Conservation (phyloP, 306 rosid genomes). For the Cicer cuneatum region DNA sequence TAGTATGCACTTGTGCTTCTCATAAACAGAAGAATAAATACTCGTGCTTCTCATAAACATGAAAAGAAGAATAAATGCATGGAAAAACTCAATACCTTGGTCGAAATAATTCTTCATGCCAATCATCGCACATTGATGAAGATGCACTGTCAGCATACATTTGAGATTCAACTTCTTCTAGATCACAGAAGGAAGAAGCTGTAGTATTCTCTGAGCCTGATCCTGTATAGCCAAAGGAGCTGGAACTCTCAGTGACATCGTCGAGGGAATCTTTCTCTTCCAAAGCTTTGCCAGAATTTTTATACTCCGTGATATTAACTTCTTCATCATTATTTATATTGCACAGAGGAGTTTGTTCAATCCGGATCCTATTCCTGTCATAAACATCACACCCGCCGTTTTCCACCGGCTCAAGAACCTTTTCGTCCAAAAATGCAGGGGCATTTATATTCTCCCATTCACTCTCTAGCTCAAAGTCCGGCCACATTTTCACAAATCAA, state of each 20-base stretch:
- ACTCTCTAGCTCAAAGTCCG: conserved; percentile 51
- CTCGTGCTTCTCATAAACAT: not conserved
- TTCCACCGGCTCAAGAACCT: conserved; percentile 43
- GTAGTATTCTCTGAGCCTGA: conserved; percentile 56
- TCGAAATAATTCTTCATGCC: conserved; percentile 48
- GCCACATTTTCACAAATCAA: conserved; percentile 56
- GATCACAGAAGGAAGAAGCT: conserved; percentile 49
- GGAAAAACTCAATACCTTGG: conserved; percentile 56
- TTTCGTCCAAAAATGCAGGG: conserved; percentile 29
- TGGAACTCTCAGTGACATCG: conserved; percentile 63
- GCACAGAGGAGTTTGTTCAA: conserved; percentile 36
- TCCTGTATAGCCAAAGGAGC: conserved; percentile 76
- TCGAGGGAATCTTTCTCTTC: conserved; percentile 43
- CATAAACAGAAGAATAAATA: not conserved
- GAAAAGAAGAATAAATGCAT: not conserved
- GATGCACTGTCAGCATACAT: conserved; percentile 37
- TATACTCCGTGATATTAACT: conserved; percentile 52
- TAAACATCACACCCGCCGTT: conserved; percentile 40
- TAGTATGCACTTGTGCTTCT: not conserved
- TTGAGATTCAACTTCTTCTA: conserved; percentile 70
- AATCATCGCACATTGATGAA: conserved; percentile 49
- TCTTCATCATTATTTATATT: conserved; percentile 53
- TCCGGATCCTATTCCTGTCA: conserved; percentile 39
- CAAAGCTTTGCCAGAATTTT: conserved; percentile 43
- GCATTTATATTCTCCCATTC: conserved; percentile 43